Conservation (phyloP, 345 rosid species). For the Arabis hirsuta region DNA sequence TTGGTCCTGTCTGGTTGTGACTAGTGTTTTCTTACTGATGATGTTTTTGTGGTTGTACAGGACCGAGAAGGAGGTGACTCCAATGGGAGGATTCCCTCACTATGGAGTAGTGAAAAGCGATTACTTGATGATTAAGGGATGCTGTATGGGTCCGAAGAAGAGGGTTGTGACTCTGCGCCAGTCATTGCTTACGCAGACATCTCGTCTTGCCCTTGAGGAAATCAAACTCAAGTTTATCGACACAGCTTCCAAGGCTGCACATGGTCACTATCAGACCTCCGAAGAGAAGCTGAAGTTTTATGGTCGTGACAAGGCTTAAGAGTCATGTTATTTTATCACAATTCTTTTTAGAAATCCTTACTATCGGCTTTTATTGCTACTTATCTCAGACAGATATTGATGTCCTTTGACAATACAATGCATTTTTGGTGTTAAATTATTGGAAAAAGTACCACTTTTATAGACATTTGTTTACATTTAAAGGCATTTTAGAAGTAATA, state of each 20-base stretch:
- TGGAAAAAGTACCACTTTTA: no score
- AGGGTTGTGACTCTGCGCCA: constrained; percentile 82
- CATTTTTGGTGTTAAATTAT: not conserved
- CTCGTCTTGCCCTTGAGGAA: constrained; percentile 72
- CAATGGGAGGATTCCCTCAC: constrained; percentile 93
- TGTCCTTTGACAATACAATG: constrained; percentile 6
- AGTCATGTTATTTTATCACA: not conserved
- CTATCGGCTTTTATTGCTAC: not conserved
- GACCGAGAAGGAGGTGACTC: constrained; percentile 85
- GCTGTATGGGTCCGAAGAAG: constrained; percentile 91
- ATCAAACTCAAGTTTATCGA: constrained; percentile 84
- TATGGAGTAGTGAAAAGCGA: constrained; percentile 83
- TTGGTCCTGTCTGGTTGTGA: not conserved
- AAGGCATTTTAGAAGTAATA: no score
- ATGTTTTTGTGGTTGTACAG: constrained; percentile 40
- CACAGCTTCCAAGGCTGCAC: constrained; percentile 73
- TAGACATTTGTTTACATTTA: no score
- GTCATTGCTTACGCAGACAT: constrained; percentile 72
- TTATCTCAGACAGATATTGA: not conserved
- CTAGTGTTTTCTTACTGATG: not conserved
- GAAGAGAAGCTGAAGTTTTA: constrained; percentile 63
- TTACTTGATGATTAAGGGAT: constrained; percentile 82
- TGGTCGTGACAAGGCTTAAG: constrained; percentile 61
- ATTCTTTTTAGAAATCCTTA: not conserved
- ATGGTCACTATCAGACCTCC: constrained; percentile 80